phyloP scores from a whole-genome alignment of 1,139 yeast genomes.

The Pichia cactophila region DNA sequence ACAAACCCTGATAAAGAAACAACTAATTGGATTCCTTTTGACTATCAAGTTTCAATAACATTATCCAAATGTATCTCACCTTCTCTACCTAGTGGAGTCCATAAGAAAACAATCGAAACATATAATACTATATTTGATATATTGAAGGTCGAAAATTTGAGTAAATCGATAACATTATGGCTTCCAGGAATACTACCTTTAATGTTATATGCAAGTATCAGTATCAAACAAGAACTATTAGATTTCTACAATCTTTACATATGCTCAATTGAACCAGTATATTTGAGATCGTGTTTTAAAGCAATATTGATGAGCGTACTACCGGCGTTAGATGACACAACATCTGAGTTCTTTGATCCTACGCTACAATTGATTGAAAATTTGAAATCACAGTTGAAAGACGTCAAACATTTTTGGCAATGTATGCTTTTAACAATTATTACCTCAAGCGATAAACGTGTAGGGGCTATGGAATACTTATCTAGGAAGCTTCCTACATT shows the following conservation, averaged over 20 bases:
- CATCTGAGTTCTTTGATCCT: constrained; percentile 69
- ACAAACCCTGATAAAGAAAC: constrained; percentile 28
- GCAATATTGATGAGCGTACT: constrained; percentile 69
- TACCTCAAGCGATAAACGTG: constrained; percentile 66
- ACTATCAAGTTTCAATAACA: constrained; percentile 42
- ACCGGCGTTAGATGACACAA: constrained; percentile 89
- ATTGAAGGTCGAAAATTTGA: constrained; percentile 45
- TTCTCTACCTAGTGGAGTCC: constrained; percentile 88
- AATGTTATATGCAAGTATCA: constrained; percentile 80
- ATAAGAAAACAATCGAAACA: constrained; percentile 74
- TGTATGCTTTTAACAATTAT: constrained; percentile 68
- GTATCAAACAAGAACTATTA: constrained; percentile 71
- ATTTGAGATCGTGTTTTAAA: constrained; percentile 48
- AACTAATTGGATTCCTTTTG: constrained; percentile 46
- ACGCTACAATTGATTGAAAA: constrained; percentile 53
- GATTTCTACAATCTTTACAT: constrained; percentile 51
- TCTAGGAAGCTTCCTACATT: constrained; percentile 58
- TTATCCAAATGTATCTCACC: constrained; percentile 67
- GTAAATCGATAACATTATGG: constrained; percentile 59
- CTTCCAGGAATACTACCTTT: constrained; percentile 83
- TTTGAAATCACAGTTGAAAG: constrained; percentile 49
- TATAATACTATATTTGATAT: constrained; percentile 64
- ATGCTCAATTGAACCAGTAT: constrained; percentile 41
- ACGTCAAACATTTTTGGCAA: constrained; percentile 83
- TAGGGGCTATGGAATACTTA: constrained; percentile 81